Evolutionary conservation across 2,329 filamentous ascomycete genomes (phyloP).

Genomic region (Pestalotiopsis sp.): DNA sequence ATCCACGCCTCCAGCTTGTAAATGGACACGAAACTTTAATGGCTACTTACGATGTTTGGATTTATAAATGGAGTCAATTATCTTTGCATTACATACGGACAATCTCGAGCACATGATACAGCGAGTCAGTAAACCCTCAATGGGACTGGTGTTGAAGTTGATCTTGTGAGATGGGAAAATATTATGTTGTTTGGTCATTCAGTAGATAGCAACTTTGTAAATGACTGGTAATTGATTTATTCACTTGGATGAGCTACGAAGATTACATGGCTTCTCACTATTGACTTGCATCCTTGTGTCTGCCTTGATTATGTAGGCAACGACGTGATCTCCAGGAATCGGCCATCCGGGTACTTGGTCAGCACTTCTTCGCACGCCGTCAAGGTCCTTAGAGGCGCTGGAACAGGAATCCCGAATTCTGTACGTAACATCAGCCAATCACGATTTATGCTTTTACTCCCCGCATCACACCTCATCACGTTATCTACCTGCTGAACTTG

Average conservation of each 20-base stretch:
- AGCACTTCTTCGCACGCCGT: not conserved
- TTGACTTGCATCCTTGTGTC: not conserved
- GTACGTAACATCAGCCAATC: not conserved
- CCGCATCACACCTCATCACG: not conserved
- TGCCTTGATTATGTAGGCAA: not conserved
- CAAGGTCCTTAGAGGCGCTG: not conserved
- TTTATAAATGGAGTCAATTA: conserved; percentile 29
- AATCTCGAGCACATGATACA: conserved; percentile 11
- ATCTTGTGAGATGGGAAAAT: conserved; percentile 12
- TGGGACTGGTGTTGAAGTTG: conserved; percentile 6
- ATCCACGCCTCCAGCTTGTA: conserved; percentile 79
- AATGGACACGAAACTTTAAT: conserved; percentile 24
- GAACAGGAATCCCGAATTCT: not conserved
- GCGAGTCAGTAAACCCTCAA: not conserved
- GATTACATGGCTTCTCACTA: not conserved
- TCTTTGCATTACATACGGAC: conserved; percentile 22
- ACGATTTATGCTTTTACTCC: not conserved
- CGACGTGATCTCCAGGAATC: not conserved
- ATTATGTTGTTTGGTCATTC: conserved; percentile 1
- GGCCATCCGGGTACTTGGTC: not conserved
- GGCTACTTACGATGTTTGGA: conserved; percentile 26
- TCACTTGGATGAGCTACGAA: not conserved
- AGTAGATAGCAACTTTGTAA: conserved; percentile 16
- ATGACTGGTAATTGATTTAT: conserved; percentile 16
- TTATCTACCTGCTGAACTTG: not conserved